Evolutionary conservation across 2,329 filamentous ascomycete genomes (phyloP), one percentile per base, ranked within the genome.

Genomic region (Fusarium pseudoanthophilum): DNA sequence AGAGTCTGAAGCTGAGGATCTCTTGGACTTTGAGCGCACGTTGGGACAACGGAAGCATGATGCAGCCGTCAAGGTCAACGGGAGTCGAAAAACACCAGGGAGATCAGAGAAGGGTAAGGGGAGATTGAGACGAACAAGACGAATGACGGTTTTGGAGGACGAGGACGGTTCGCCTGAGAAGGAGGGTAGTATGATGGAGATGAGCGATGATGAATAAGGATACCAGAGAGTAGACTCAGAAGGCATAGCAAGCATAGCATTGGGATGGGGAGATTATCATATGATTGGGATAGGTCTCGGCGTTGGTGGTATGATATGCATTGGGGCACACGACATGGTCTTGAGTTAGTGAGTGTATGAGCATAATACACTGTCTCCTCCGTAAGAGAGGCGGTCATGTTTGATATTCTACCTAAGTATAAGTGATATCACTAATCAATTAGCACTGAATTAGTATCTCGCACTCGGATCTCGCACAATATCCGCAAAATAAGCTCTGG

Each of bases 121-220:
- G 34, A 85, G 81, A 77, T 83, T 80, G 66, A 83, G 78, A 65
- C 76, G 79, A 40, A 77, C 79, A 21, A 69, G 79, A 52, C 75
- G 80, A 24, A 74, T 79, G 64, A 75, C 78, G 34, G 67, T 82
- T 60, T 71, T 83, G 69, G 80, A 80, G 58, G 72, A 82, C 40
- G 76, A 75, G 15, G 79, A 82, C 70, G 79, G 81, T 39, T 73
- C 83, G 72, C 73, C 82, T 75, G 80, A 83, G 71, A 79, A 80
- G 60, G 84, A 80, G 11, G 85, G 86, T 64, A 86, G 84, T 71
- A 85, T 88, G 80, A 85, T 90, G 82, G 88, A 88, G 48, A 83
- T 88, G 83, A 87, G 86, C 66, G 88, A 90, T 76, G 87, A 87
- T 60, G 87, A 89, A 60, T 78, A 65, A 65, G 30, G 43, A 45